These are phyloP conservation scores for Penicillium lagena DNA, from an alignment of 495 filamentous ascomycete species.

Conservation along the genomic window DNA sequence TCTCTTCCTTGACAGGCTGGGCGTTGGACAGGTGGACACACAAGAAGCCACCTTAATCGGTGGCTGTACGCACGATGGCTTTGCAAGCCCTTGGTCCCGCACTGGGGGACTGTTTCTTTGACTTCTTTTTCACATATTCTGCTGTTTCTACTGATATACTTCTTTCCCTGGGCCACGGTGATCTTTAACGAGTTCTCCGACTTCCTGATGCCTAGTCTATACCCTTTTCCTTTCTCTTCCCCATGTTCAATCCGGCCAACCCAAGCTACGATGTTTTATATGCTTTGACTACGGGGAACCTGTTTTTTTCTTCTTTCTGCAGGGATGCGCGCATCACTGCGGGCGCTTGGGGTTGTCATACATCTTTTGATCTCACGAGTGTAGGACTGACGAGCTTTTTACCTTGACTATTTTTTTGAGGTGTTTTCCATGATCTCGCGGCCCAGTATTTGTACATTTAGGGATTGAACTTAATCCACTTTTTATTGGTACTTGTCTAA, in stretches of 20 bases:
- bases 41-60: constrained; percentile 3
- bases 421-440: too few species aligned
- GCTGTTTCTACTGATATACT: constrained; percentile 7
- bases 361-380: constrained; percentile 3
- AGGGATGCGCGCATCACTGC: constrained; percentile 7
- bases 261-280: too few species aligned
- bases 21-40: background rate
- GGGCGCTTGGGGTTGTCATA: constrained; percentile 1
- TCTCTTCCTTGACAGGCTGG: background rate
- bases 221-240: constrained; percentile 15
- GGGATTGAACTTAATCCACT: too few species aligned
- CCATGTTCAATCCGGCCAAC: too few species aligned
- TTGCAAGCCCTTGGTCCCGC: too few species aligned
- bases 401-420: background rate
- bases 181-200: constrained; percentile 18
- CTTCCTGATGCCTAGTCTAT: constrained; percentile 17
- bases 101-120: background rate
- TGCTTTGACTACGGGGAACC: background rate
- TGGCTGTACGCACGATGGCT: background rate
- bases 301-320: constrained; percentile 6
- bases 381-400: constrained; percentile 6
- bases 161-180: constrained; percentile 11
- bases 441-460: too few species aligned
- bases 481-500: too few species aligned
- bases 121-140: background rate